Percentiles rank a stretch among this genome's conserved stretches.
phyloP scores from a whole-genome alignment of 148 eudicot species.

The Fagopyrum homotropicum region DNA sequence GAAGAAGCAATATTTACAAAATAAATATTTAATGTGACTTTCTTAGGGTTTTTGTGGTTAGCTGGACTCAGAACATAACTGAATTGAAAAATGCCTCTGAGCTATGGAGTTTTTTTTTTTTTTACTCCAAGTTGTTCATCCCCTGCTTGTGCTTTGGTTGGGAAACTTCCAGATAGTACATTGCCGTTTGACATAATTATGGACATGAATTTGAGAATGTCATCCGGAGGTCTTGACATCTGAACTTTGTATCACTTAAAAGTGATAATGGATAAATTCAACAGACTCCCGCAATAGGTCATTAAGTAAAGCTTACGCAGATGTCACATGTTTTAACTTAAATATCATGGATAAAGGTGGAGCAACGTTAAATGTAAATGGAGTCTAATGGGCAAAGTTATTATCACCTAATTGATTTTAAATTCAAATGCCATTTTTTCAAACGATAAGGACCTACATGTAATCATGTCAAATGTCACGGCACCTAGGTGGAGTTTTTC shows the following conservation, averaged over 20 bases:
- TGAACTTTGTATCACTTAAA: neutral
- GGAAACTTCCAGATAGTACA: neutral
- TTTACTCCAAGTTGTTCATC: neutral
- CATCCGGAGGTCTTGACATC: neutral
- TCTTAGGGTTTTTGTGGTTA: neutral
- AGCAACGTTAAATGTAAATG: neutral
- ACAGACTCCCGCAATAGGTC: neutral
- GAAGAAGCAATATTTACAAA: no score
- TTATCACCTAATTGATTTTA: neutral
- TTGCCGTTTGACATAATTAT: neutral
- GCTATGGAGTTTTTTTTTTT: neutral
- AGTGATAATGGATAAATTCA: neutral
- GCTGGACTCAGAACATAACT: slow-evolving; percentile 2
- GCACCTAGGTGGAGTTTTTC: neutral
- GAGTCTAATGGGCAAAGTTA: neutral
- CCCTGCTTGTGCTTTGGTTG: slow-evolving; percentile 1
- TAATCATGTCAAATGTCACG: neutral
- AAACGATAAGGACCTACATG: neutral
- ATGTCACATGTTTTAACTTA: neutral
- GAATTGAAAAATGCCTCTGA: neutral
- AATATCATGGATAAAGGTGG: neutral
- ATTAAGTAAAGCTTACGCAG: neutral
- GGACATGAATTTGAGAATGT: neutral
- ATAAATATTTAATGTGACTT: no score
- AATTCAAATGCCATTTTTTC: neutral